phyloP scores from a whole-genome alignment of 2,329 filamentous ascomycete species.

The Stenocarpella maydis region DNA sequence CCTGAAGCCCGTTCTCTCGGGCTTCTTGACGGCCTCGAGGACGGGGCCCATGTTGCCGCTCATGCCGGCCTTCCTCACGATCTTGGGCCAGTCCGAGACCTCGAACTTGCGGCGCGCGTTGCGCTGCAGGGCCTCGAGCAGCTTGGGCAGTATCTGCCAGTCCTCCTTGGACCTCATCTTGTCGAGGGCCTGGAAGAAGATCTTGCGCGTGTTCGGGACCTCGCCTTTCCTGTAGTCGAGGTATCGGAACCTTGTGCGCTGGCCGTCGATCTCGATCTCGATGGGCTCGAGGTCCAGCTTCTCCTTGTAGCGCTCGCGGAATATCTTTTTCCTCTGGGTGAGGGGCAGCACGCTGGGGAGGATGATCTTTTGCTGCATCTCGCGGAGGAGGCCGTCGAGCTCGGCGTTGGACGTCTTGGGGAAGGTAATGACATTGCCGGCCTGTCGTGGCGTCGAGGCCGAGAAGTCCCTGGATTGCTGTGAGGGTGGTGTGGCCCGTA shows the following conservation, averaged over 20 bases:
- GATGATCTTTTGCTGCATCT: slow-evolving; percentile 66
- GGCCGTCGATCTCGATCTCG: slow-evolving; percentile 65
- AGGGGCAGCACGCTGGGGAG: slow-evolving; percentile 66
- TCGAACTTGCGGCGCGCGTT: slow-evolving; percentile 52
- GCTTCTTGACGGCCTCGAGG: slow-evolving; percentile 59
- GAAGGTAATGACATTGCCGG: slow-evolving; percentile 53
- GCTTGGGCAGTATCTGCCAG: slow-evolving; percentile 59
- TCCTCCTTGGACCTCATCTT: slow-evolving; percentile 59
- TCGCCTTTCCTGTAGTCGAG: slow-evolving; percentile 51
- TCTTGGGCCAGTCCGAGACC: slow-evolving; percentile 45
- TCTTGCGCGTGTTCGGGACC: slow-evolving; percentile 52
- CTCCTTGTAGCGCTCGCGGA: slow-evolving; percentile 54
- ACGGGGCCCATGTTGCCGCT: slow-evolving; percentile 54
- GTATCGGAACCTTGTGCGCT: slow-evolving; percentile 60
- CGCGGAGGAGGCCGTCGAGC: slow-evolving; percentile 61
- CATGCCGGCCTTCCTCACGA: slow-evolving; percentile 52
- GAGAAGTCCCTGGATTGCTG: slow-evolving; percentile 40
- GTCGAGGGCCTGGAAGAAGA: slow-evolving; percentile 49
- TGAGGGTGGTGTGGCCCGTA: slow-evolving; percentile 17
- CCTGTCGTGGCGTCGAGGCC: slow-evolving; percentile 38
- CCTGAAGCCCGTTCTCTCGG: slow-evolving; percentile 54
- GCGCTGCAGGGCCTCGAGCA: slow-evolving; percentile 58
- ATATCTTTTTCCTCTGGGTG: slow-evolving; percentile 62
- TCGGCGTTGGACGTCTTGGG: slow-evolving; percentile 58
- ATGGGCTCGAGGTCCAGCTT: slow-evolving; percentile 63